These are phyloP conservation scores for Exserohilum rostratum DNA, from an alignment of 2,329 filamentous ascomycete species.

Conservation along the genomic window DNA sequence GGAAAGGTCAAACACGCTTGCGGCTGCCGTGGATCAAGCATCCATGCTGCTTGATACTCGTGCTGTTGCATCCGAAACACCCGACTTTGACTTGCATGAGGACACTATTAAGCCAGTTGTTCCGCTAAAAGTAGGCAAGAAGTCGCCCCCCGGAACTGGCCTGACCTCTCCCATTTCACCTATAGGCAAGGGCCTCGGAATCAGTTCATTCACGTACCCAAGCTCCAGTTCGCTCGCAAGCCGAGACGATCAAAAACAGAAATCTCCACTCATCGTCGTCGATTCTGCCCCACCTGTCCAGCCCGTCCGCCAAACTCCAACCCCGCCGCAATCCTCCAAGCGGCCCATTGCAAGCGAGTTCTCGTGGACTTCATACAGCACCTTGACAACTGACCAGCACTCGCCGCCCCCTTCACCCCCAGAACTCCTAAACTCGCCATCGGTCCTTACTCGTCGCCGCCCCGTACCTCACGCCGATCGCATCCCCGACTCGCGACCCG, in stretches of 20 bases:
- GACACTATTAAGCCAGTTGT: slow-evolving; percentile 51
- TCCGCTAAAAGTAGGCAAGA: slow-evolving; percentile 51
- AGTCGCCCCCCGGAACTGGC: slow-evolving; percentile 39
- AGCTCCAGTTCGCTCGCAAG: slow-evolving; percentile 38
- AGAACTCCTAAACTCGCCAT: slow-evolving; percentile 36
- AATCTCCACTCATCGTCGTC: slow-evolving; percentile 16
- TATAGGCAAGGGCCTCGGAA: slow-evolving; percentile 30
- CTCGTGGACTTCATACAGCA: slow-evolving; percentile 41
- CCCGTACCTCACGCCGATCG: slow-evolving; percentile 35
- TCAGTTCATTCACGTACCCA: slow-evolving; percentile 33
- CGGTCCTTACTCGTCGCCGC: slow-evolving; percentile 43
- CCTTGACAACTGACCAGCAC: slow-evolving; percentile 47
- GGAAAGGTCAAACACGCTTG: slow-evolving; percentile 36
- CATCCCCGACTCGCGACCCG: slow-evolving; percentile 12
- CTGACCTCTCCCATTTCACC: slow-evolving; percentile 43
- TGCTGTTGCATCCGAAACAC: slow-evolving; percentile 35
- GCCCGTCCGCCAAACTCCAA: slow-evolving; percentile 25
- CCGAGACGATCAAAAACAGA: slow-evolving; percentile 24
- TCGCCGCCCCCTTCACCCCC: slow-evolving; percentile 52
- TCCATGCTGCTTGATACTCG: slow-evolving; percentile 37
- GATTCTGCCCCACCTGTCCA: slow-evolving; percentile 23
- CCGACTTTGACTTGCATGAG: slow-evolving; percentile 37
- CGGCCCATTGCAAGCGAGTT: slow-evolving; percentile 33
- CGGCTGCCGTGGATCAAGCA: slow-evolving; percentile 25
- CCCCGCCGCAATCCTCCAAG: slow-evolving; percentile 35